A percentile compares a stretch with the other conserved stretches of the same genome.
Evolutionary conservation across 345 rosid species (phyloP).

Genomic region (Hirschfeldia incana): DNA sequence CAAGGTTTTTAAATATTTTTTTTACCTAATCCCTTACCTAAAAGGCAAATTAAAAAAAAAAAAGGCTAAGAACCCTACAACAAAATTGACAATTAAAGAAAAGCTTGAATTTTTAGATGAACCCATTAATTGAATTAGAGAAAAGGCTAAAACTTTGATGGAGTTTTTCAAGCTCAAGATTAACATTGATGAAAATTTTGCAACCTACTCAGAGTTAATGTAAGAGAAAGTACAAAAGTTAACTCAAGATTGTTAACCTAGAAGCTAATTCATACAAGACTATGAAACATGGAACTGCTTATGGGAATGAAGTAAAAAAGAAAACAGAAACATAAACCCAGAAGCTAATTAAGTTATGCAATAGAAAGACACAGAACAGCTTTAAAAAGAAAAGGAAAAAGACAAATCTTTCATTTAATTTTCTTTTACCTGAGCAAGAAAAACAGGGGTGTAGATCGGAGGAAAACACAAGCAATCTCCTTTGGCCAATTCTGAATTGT

Average conservation of each 20-base stretch:
- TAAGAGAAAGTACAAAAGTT: background rate
- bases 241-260: background rate
- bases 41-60: slow-evolving; percentile 21
- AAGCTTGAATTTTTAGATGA: slow-evolving; percentile 34
- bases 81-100: slow-evolving; percentile 15
- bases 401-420: background rate
- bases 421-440: slow-evolving; percentile 17
- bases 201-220: background rate
- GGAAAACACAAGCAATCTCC: background rate
- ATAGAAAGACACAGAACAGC: background rate
- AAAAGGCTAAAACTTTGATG: background rate
- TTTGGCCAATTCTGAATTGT: background rate
- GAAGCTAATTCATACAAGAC: slow-evolving; percentile 5
- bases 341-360: background rate
- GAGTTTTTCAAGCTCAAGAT: background rate
- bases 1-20: slow-evolving; percentile 4
- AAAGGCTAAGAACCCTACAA: slow-evolving; percentile 28
- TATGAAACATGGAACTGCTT: background rate
- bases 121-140: slow-evolving; percentile 19
- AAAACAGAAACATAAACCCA: background rate
- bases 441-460: slow-evolving; percentile 1
- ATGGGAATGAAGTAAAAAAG: background rate
- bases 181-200: background rate
- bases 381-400: background rate
- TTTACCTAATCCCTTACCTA: slow-evolving; percentile 37